Evolutionary conservation across 495 filamentous ascomycete species (phyloP).

Genomic region (Extremus antarcticus): DNA sequence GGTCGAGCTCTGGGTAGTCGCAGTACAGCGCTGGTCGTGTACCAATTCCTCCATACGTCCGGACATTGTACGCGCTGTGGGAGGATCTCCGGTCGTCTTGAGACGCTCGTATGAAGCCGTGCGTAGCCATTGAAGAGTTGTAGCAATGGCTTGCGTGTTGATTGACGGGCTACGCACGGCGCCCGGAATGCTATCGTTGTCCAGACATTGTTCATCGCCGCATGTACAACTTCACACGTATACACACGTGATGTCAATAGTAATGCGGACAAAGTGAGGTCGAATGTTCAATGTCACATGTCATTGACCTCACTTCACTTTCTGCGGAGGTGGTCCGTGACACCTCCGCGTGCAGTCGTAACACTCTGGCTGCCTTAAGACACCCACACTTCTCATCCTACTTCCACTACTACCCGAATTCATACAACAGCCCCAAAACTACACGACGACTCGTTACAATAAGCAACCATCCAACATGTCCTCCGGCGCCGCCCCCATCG

Average conservation of each 20-base stretch:
- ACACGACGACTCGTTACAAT: background rate
- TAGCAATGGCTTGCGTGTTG: conserved; percentile 7
- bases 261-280: too few relatives aligned
- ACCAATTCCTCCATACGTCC: background rate
- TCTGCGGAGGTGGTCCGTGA: background rate
- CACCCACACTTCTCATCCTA: background rate
- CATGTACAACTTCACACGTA: background rate
- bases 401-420: background rate
- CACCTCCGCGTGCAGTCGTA: background rate
- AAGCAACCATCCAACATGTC: background rate
- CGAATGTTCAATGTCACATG: too few relatives aligned
- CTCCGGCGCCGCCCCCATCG: conserved; percentile 42
- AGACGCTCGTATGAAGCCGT: background rate
- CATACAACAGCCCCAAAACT: background rate
- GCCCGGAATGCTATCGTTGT: conserved; percentile 21
- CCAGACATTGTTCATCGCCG: conserved; percentile 28
- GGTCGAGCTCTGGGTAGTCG: background rate
- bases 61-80: background rate
- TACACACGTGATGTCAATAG: too few relatives aligned
- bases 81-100: background rate
- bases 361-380: background rate
- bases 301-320: background rate
- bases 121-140: conserved; percentile 16
- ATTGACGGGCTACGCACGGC: conserved; percentile 19
- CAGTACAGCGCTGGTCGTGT: background rate